A percentile compares a stretch with the other conserved stretches of the same genome.
phyloP scores from a whole-genome alignment of 1,284 basidiomycete genomes.

The Apiotrichum porosum region DNA sequence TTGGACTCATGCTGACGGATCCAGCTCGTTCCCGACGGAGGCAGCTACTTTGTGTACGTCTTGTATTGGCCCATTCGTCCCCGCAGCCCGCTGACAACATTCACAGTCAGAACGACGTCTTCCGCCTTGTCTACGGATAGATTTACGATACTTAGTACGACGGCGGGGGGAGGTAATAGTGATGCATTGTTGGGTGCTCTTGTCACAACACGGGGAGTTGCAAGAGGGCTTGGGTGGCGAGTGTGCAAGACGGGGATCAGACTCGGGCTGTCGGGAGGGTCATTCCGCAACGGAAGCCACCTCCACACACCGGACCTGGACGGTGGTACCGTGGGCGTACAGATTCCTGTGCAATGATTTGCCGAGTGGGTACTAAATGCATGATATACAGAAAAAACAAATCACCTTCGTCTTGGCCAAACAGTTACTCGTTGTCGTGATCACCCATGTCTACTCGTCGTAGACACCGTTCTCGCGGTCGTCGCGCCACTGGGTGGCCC shows the following conservation, averaged over 20 bases:
- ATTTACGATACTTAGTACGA: neutral
- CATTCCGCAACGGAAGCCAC: too few species aligned
- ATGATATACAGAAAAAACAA: slow-evolving; percentile 7
- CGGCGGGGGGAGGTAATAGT: neutral
- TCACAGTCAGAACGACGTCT: slow-evolving; percentile 3
- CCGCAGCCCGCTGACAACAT: neutral
- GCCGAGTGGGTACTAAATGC: slow-evolving; percentile 9
- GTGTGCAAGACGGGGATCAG: too few species aligned
- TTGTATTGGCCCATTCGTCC: neutral
- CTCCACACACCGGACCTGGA: too few species aligned
- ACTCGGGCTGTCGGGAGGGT: too few species aligned
- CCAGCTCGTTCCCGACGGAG: slow-evolving; percentile 66
- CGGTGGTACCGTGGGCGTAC: too few species aligned
- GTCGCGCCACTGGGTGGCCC: slow-evolving; percentile 74
- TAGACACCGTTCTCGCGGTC: slow-evolving; percentile 48
- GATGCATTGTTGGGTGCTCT: too few species aligned
- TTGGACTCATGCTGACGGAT: slow-evolving; percentile 1
- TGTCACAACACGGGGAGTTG: too few species aligned
- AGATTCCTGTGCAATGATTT: too few species aligned
- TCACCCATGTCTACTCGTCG: slow-evolving; percentile 13
- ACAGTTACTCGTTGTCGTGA: neutral
- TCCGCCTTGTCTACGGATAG: slow-evolving; percentile 27
- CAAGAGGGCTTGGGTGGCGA: too few species aligned
- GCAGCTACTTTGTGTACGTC: slow-evolving; percentile 68
- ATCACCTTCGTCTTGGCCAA: neutral